Conservation (phyloP, 1,284 basidiomycete genomes). For the Leccinum insigne region DNA sequence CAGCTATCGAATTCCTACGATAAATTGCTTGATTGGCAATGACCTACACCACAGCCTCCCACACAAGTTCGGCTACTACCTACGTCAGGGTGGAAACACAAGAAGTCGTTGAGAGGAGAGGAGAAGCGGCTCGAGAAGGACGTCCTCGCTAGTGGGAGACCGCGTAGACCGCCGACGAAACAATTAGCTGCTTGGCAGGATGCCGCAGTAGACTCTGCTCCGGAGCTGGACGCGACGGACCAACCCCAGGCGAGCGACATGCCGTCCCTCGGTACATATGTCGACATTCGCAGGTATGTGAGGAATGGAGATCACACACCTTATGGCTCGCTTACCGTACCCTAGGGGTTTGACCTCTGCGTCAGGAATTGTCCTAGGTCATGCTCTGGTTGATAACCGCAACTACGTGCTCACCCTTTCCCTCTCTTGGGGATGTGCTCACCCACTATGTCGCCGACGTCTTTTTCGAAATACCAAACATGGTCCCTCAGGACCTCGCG, state of each 20-base stretch:
- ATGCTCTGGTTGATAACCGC: slow-evolving; percentile 35
- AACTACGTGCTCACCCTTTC: slow-evolving; percentile 44
- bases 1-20: too few relatives aligned
- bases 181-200: slow-evolving; percentile 26
- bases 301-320: background rate
- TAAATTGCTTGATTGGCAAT: too few relatives aligned
- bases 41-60: too few relatives aligned
- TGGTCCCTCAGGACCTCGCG: slow-evolving; percentile 48
- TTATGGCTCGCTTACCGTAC: slow-evolving; percentile 11
- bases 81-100: slow-evolving; percentile 31
- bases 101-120: slow-evolving; percentile 30
- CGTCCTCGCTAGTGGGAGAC: slow-evolving; percentile 9
- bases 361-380: slow-evolving; percentile 52
- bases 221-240: slow-evolving; percentile 17
- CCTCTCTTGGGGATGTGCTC: slow-evolving; percentile 52
- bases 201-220: slow-evolving; percentile 7
- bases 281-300: slow-evolving; percentile 61
- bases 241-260: slow-evolving; percentile 17
- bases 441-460: slow-evolving; percentile 49
- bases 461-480: slow-evolving; percentile 55
- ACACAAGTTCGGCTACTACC: slow-evolving; percentile 15
- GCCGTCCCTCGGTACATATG: slow-evolving; percentile 48
- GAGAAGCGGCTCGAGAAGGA: slow-evolving; percentile 31
- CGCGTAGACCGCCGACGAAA: slow-evolving; percentile 18
- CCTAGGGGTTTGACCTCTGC: slow-evolving; percentile 43